Conservation (phyloP, 768 basidiomycete genomes). For the Suillus hirtellus region DNA sequence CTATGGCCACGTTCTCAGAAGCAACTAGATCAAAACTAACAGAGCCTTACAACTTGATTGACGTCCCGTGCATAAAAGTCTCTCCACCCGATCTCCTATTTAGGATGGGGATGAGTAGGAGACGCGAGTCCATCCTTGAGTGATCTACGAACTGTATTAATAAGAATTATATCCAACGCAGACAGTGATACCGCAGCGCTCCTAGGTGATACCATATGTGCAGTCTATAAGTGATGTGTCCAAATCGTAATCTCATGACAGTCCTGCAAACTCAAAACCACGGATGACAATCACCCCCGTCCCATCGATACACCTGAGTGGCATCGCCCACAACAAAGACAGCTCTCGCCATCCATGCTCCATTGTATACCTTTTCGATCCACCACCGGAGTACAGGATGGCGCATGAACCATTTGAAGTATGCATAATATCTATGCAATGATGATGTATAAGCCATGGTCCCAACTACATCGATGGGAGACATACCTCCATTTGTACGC, state of each 20-base stretch:
- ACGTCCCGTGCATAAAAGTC: too few species aligned
- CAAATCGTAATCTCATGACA: not conserved
- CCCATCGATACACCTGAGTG: conserved; percentile 14
- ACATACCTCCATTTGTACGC: conserved; percentile 38
- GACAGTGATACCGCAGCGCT: not conserved
- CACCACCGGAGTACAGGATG: conserved; percentile 43
- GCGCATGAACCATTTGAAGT: conserved; percentile 39
- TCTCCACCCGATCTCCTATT: too few species aligned
- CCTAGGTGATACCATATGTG: not conserved
- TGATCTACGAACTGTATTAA: not conserved
- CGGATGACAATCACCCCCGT: conserved; percentile 5
- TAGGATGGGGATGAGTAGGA: too few species aligned
- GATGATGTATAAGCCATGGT: not conserved
- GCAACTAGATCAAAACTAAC: not conserved
- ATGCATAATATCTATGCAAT: conserved; percentile 26
- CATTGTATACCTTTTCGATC: conserved; percentile 38
- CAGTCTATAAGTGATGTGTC: not conserved
- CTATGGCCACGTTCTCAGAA: not conserved
- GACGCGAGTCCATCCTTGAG: too few species aligned
- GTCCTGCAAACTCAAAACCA: not conserved
- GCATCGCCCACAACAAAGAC: conserved; percentile 39
- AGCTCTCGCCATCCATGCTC: conserved; percentile 38
- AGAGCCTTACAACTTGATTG: too few species aligned
- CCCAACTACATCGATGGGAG: not conserved
- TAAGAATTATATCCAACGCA: not conserved